A percentile compares a stretch with the other conserved stretches of the same genome.
Evolutionary conservation across 2,329 filamentous ascomycete genomes (phyloP).

Genomic region (Beauveria rudraprayagi): DNA sequence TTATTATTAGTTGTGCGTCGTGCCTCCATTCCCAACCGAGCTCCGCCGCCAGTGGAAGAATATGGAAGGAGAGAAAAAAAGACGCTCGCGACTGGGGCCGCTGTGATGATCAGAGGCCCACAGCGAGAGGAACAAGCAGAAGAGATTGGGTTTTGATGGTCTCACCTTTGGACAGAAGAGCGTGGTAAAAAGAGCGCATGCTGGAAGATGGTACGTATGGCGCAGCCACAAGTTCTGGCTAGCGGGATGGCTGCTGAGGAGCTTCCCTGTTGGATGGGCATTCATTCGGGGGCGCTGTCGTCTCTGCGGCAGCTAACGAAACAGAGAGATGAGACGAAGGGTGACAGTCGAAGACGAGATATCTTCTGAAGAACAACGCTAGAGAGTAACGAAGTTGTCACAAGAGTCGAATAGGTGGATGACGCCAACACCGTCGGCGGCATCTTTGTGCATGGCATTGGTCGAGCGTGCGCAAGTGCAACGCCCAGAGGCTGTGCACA

Average conservation of each 20-base stretch:
- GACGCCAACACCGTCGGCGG: neutral
- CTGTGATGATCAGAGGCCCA: neutral
- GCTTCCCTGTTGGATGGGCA: neutral
- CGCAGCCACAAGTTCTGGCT: slow-evolving; percentile 7
- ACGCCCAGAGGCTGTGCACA: slow-evolving; percentile 7
- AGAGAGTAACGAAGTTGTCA: slow-evolving; percentile 5
- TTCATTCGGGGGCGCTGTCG: neutral
- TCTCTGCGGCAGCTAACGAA: neutral
- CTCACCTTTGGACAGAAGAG: neutral
- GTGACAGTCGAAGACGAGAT: neutral
- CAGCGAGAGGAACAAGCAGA: neutral
- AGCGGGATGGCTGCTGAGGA: neutral
- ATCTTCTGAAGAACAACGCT: neutral
- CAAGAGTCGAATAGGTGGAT: neutral
- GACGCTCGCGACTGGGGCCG: neutral
- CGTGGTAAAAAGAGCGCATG: neutral
- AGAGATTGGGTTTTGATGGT: neutral
- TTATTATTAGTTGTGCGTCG: neutral
- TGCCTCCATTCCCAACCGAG: neutral
- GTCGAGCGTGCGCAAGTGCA: slow-evolving; percentile 5
- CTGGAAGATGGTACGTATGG: neutral
- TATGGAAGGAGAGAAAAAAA: neutral
- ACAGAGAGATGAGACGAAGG: neutral
- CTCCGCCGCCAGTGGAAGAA: neutral
- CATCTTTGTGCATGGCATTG: slow-evolving; percentile 6